A percentile compares a stretch with the other conserved stretches of the same genome.
Evolutionary conservation across 768 basidiomycete genomes (phyloP).

Genomic region (Boletellus sp.): DNA sequence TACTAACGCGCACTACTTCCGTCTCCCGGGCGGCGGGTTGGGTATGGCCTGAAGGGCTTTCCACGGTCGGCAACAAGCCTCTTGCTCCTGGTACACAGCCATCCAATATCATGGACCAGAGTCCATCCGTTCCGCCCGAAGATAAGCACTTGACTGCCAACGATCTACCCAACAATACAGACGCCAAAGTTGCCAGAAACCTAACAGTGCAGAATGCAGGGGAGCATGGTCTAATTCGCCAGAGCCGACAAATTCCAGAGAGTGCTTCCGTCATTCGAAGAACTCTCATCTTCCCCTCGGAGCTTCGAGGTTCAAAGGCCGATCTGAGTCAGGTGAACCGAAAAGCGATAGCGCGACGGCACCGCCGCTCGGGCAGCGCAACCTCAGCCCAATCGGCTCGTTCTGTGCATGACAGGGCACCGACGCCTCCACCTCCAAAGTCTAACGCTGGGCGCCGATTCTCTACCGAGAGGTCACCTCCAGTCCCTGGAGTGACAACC

Average conservation of each 20-base stretch:
- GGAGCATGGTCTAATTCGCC: conserved; percentile 25
- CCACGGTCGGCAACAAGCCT: conserved; percentile 7
- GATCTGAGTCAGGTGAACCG: conserved; percentile 54
- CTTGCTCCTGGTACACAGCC: conserved; percentile 24
- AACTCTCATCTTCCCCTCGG: conserved; percentile 77
- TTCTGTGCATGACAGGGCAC: conserved; percentile 76
- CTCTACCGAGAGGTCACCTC: conserved; percentile 63
- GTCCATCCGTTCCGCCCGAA: conserved; percentile 12
- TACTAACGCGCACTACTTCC: conserved; percentile 70
- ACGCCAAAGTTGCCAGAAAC: conserved; percentile 29
- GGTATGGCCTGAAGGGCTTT: conserved; percentile 30
- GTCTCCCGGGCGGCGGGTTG: conserved; percentile 52
- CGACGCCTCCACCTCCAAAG: conserved; percentile 81
- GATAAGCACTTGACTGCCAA: conserved; percentile 30
- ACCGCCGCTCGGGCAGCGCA: conserved; percentile 61
- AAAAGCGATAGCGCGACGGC: conserved; percentile 47
- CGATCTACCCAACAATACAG: conserved; percentile 28
- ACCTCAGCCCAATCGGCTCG: conserved; percentile 58
- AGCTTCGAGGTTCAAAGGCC: conserved; percentile 51
- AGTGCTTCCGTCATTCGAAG: conserved; percentile 60
- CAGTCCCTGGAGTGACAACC: conserved; percentile 60
- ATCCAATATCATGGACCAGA: conserved; percentile 10
- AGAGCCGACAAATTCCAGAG: conserved; percentile 35
- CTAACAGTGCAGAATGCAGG: conserved; percentile 20
- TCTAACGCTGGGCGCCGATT: conserved; percentile 53